A percentile compares a stretch with the other conserved stretches of the same genome.
Conservation (phyloP, 305 asterid species). For the Solanum aculeatissimum region DNA sequence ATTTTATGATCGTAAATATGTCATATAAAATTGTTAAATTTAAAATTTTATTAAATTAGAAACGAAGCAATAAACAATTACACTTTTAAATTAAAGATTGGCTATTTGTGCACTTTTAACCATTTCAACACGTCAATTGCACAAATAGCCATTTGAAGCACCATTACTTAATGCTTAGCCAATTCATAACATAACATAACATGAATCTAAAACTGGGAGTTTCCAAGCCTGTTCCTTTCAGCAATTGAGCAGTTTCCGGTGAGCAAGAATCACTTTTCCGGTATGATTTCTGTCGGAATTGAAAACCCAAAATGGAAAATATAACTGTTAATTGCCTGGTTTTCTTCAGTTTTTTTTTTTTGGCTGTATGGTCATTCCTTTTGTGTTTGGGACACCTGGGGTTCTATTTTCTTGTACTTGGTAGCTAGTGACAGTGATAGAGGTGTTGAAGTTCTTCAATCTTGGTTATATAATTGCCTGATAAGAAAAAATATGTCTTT, state of each 20-base stretch:
- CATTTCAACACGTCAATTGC: too few species aligned
- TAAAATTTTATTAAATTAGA: neutral
- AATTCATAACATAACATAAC: neutral
- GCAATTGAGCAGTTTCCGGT: neutral
- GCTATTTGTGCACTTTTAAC: too few species aligned
- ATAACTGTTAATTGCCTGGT: neutral
- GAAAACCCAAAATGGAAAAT: neutral
- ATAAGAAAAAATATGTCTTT: neutral
- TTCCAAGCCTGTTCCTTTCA: neutral
- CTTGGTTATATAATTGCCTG: neutral
- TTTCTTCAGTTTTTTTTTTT: neutral
- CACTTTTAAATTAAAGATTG: too few species aligned
- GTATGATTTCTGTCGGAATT: neutral
- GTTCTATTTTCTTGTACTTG: neutral
- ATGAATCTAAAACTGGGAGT: neutral
- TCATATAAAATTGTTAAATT: neutral
- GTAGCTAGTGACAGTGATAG: neutral
- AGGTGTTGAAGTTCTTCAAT: neutral
- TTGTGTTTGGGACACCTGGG: neutral
- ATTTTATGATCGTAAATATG: neutral
- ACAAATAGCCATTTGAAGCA: too few species aligned
- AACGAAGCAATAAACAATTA: too few species aligned
- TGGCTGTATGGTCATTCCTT: neutral
- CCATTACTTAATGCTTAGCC: neutral
- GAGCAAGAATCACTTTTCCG: neutral